phyloP scores from a whole-genome alignment of 2,329 filamentous ascomycete genomes.

The Ceratocystis diversiconidia region DNA sequence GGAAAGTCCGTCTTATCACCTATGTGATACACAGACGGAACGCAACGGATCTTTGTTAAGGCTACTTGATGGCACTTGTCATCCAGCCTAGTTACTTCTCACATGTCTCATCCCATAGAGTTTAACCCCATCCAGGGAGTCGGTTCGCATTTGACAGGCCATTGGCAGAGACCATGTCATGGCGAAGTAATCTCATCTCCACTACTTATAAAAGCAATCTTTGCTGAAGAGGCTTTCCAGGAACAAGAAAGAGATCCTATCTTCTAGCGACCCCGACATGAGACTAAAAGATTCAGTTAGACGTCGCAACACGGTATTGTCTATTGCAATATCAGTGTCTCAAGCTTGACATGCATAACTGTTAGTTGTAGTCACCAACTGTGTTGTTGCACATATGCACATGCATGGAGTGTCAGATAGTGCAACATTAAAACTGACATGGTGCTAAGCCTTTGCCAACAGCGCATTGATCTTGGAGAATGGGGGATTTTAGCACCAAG shows the following conservation, averaged over 20 bases:
- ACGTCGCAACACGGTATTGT: neutral
- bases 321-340: neutral
- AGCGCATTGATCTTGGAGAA: neutral
- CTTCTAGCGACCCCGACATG: neutral
- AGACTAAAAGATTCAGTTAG: neutral
- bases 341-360: neutral
- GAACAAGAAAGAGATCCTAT: neutral
- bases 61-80: neutral
- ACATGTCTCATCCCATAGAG: neutral
- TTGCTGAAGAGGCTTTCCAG: neutral
- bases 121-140: neutral
- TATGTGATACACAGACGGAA: neutral
- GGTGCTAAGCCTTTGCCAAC: neutral
- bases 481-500: neutral
- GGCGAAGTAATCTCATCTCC: too few species aligned
- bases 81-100: neutral
- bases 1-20: neutral
- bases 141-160: too few species aligned
- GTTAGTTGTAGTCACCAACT: neutral
- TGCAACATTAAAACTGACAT: neutral
- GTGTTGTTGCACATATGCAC: neutral
- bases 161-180: too few species aligned
- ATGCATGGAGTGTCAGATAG: neutral
- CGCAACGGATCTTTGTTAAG: constrained; percentile 2
- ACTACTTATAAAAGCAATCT: too few species aligned